Evolutionary conservation across 2,329 filamentous ascomycete species (phyloP).

Genomic region (Arthroderma sp.): DNA sequence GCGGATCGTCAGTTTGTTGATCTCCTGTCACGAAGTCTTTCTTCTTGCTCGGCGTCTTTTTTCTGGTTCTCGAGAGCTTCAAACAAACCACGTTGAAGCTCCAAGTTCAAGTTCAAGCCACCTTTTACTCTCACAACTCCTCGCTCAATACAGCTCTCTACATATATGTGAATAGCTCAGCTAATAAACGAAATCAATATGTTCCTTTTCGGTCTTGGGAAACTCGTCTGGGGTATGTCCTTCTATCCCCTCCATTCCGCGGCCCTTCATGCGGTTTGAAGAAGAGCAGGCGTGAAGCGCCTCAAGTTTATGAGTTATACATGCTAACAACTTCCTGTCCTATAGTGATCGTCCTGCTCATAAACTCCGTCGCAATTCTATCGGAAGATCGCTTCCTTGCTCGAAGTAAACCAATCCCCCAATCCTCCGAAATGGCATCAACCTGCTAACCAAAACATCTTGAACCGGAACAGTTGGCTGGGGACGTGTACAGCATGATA

Average conservation of each 20-base stretch:
- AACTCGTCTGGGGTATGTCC: slow-evolving; percentile 56
- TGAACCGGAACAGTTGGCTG: slow-evolving; percentile 55
- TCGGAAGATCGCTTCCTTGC: slow-evolving; percentile 90
- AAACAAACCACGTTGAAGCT: too few relatives aligned
- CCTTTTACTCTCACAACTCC: too few relatives aligned
- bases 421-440: neutral
- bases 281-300: neutral
- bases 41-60: too few relatives aligned
- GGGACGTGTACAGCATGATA: slow-evolving; percentile 50
- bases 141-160: too few relatives aligned
- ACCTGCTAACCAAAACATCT: slow-evolving; percentile 5
- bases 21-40: too few relatives aligned
- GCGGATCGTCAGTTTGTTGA: neutral
- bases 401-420: slow-evolving; percentile 42
- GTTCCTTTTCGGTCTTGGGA: slow-evolving; percentile 58
- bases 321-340: slow-evolving; percentile 6
- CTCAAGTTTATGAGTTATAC: slow-evolving; percentile 11
- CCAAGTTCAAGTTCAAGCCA: too few relatives aligned
- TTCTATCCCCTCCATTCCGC: neutral
- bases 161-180: too few relatives aligned
- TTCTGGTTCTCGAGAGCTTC: too few relatives aligned
- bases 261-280: neutral
- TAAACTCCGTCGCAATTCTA: slow-evolving; percentile 86
- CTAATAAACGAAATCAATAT: slow-evolving; percentile 34
- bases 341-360: slow-evolving; percentile 66